Evolutionary conservation across 2,329 filamentous ascomycete genomes (phyloP), one percentile per base, ranked within the genome.

Genomic region (Fusarium hainanense): DNA sequence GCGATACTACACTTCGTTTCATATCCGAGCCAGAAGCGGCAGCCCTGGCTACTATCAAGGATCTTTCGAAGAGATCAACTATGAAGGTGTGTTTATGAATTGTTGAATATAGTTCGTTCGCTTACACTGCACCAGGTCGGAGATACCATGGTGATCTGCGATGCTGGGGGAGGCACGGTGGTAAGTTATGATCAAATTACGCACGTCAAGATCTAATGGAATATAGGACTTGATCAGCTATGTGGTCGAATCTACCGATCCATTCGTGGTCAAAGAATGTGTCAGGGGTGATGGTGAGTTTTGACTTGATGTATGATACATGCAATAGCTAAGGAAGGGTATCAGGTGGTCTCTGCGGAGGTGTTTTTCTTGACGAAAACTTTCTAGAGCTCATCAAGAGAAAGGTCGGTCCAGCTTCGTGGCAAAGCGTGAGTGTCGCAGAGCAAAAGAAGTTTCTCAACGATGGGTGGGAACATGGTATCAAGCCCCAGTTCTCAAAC

Each of bases 1-100:
- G 78, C 0, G 34, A 73, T 0, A 83, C 83, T 0, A 73, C 48
- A 0, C 49, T 83, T 8, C 41, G 61, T 0, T 81, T 84, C 41
- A 66, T 84, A 1, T 78, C 79, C 0, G 84, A 85, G 58, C 83
- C 83, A 0, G 83, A 85, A 60, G 83, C 83, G 0, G 83, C 83
- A 1, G 82, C 82, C 0, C 40, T 85, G 0, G 78, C 81, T 0
- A 79, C 78, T 0, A 63, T 84, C 1, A 63, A 73, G 1, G 77
- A 79, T 3, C 54, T 80, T 0, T 64, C 69, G 0, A 66, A 72
- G 7, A 64, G 74, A 2, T 69, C 66, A 0, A 70, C 68, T 0
- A 67, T 79, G 0, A 54, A 75, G 42, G 73, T 73, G 58, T n/a
- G 49, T 10, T 6, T 1, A n/a, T 7, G 16, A n/a, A 5, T 2